Percentiles rank a stretch among this genome's conserved stretches.
Conservation (phyloP, 371 early-diverging fungal species). For the Mortierella sp. region DNA sequence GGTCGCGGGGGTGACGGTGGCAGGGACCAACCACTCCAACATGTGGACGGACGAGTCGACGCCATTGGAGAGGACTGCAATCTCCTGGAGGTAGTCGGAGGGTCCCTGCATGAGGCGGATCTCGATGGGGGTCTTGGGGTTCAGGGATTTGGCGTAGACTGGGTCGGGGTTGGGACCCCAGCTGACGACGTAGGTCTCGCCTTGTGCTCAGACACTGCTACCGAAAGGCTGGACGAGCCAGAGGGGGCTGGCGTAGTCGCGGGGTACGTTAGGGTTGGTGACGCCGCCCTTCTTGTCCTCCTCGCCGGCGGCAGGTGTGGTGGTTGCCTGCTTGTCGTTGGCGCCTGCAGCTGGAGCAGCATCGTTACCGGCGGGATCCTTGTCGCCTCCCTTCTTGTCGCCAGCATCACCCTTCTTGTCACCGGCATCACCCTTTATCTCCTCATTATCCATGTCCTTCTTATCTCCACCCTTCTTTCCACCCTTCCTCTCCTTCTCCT, state of each 20-base stretch:
- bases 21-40: slow-evolving; percentile 42
- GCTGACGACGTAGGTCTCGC: slow-evolving; percentile 43
- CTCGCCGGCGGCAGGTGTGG: not conserved
- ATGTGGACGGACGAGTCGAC: slow-evolving; percentile 35
- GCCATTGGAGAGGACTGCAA: slow-evolving; percentile 19
- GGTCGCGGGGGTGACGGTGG: slow-evolving; percentile 24
- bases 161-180: slow-evolving; percentile 57
- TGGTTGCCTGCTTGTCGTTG: not conserved
- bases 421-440: not conserved
- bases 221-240: slow-evolving; percentile 55
- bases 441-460: not conserved
- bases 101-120: slow-evolving; percentile 47
- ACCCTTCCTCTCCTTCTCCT: not conserved
- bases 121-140: slow-evolving; percentile 31
- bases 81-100: slow-evolving; percentile 21
- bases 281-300: not conserved
- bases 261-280: slow-evolving; percentile 7
- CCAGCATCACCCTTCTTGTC: slow-evolving; percentile 4
- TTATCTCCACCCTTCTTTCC: not conserved
- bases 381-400: slow-evolving; percentile 4
- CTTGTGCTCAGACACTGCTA: slow-evolving; percentile 53
- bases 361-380: not conserved
- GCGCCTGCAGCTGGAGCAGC: not conserved
- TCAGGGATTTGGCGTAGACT: slow-evolving; percentile 24
- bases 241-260: slow-evolving; percentile 39